phyloP scores from a whole-genome alignment of 495 filamentous ascomycete species.

The Aspergillus taichungensis region DNA sequence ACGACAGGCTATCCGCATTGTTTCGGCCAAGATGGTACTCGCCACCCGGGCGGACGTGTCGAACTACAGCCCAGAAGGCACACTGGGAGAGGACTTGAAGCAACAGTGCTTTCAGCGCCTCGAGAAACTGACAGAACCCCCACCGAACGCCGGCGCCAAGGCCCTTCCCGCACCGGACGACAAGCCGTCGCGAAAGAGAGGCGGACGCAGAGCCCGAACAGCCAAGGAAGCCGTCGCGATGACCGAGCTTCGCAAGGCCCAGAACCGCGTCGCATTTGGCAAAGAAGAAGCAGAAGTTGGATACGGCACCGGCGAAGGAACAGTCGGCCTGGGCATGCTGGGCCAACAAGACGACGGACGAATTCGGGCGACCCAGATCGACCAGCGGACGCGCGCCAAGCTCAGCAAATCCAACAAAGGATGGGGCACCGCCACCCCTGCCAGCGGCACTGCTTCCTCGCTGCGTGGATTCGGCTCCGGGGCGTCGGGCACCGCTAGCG shows the following conservation, averaged over 20 bases:
- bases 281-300: constrained; percentile 94
- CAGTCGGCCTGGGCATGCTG: constrained; percentile 89
- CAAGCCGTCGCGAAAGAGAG: constrained; percentile 88
- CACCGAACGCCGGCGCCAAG: constrained; percentile 78
- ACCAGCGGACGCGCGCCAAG: constrained; percentile 85
- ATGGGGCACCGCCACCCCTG: constrained; percentile 72
- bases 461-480: constrained; percentile 68
- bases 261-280: constrained; percentile 93
- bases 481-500: constrained; percentile 50
- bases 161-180: constrained; percentile 93
- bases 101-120: constrained; percentile 75
- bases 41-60: constrained; percentile 82
- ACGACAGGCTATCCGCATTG: constrained; percentile 91
- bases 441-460: constrained; percentile 58
- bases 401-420: constrained; percentile 93
- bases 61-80: constrained; percentile 75
- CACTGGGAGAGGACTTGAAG: constrained; percentile 74
- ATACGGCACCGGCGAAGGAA: constrained; percentile 79
- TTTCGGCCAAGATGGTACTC: constrained; percentile 85
- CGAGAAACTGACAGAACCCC: constrained; percentile 92
- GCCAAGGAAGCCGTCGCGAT: constrained; percentile 96
- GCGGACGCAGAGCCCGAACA: constrained; percentile 83
- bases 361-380: constrained; percentile 79
- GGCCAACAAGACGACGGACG: constrained; percentile 80
- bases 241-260: constrained; percentile 93